Evolutionary conservation across 768 basidiomycete species (phyloP).

Genomic region (Obba rivulosa): DNA sequence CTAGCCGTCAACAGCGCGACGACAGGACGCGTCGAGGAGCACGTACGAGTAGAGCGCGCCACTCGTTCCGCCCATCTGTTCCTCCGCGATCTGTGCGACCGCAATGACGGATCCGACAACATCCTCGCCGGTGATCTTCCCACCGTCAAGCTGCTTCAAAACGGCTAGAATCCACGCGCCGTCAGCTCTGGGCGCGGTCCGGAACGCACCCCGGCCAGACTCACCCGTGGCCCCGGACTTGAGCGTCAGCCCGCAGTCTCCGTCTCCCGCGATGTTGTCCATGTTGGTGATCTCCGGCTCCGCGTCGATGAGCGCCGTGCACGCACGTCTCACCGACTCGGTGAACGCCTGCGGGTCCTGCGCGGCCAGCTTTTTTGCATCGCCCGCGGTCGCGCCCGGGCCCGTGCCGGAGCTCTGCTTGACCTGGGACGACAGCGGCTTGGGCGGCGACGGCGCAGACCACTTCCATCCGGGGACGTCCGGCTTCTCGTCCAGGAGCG

Average conservation of each 20-base stretch:
- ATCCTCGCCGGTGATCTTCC: slow-evolving; percentile 55
- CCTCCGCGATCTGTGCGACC: slow-evolving; percentile 72
- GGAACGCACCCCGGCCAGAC: slow-evolving; percentile 4
- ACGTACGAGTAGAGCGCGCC: slow-evolving; percentile 88
- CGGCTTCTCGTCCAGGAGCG: slow-evolving; percentile 60
- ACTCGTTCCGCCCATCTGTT: slow-evolving; percentile 87
- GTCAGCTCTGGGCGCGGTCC: background rate
- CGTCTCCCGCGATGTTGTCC: slow-evolving; percentile 92
- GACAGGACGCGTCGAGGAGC: background rate
- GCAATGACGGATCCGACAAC: slow-evolving; percentile 59
- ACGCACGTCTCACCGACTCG: slow-evolving; percentile 50
- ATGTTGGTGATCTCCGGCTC: slow-evolving; percentile 89
- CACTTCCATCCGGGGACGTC: slow-evolving; percentile 85
- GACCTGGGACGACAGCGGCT: slow-evolving; percentile 11
- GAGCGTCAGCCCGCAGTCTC: slow-evolving; percentile 67
- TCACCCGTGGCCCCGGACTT: slow-evolving; percentile 72
- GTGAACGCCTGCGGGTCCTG: slow-evolving; percentile 47
- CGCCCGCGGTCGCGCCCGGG: slow-evolving; percentile 1
- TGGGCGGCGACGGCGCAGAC: slow-evolving; percentile 46
- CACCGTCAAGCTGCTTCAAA: slow-evolving; percentile 49
- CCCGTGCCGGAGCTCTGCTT: slow-evolving; percentile 5
- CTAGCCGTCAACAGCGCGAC: too few relatives aligned
- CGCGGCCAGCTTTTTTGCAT: slow-evolving; percentile 25
- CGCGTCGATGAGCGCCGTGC: slow-evolving; percentile 60
- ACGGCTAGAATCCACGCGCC: slow-evolving; percentile 40